These are phyloP conservation scores for Phanerodontia chrysosporium DNA, from an alignment of 768 basidiomycete genomes.

Conservation along the genomic window DNA sequence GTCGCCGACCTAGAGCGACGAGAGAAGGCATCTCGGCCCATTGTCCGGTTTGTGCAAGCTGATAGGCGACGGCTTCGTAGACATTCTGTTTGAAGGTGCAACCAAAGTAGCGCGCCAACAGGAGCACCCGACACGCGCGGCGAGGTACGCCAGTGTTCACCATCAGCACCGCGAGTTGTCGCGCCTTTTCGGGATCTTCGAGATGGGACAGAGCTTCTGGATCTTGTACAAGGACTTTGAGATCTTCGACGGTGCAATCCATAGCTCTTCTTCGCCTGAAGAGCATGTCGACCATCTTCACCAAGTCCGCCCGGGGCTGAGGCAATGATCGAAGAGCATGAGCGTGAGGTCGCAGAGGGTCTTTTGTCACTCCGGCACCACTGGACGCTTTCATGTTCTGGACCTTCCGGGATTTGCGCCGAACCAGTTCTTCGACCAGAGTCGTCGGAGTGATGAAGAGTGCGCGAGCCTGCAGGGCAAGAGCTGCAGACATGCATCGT, in stretches of 20 bases:
- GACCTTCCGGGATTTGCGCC: too few relatives aligned
- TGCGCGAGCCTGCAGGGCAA: conserved; percentile 7
- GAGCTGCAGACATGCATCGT: conserved; percentile 10
- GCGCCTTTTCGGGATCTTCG: conserved; percentile 16
- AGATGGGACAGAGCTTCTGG: conserved; percentile 8
- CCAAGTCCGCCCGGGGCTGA: conserved; percentile 9
- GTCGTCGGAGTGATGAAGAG: not conserved
- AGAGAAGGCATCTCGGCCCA: conserved; percentile 51
- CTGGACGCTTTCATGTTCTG: not conserved
- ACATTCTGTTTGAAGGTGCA: conserved; percentile 45
- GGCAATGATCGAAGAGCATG: not conserved
- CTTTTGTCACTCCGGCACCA: not conserved
- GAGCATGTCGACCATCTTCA: conserved; percentile 10
- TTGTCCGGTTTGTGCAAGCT: conserved; percentile 39
- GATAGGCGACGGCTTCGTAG: conserved; percentile 54
- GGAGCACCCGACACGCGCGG: conserved; percentile 41
- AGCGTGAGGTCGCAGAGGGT: not conserved
- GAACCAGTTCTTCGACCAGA: not conserved
- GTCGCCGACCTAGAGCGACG: conserved; percentile 44
- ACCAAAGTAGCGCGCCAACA: conserved; percentile 46
- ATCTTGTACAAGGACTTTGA: not conserved
- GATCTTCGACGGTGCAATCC: not conserved
- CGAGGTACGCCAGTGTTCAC: conserved; percentile 32
- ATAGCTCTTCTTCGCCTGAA: not conserved
- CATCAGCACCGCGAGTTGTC: conserved; percentile 30